These are phyloP conservation scores for Bertia moriformis DNA, from an alignment of 2,329 filamentous ascomycete species.

Conservation along the genomic window DNA sequence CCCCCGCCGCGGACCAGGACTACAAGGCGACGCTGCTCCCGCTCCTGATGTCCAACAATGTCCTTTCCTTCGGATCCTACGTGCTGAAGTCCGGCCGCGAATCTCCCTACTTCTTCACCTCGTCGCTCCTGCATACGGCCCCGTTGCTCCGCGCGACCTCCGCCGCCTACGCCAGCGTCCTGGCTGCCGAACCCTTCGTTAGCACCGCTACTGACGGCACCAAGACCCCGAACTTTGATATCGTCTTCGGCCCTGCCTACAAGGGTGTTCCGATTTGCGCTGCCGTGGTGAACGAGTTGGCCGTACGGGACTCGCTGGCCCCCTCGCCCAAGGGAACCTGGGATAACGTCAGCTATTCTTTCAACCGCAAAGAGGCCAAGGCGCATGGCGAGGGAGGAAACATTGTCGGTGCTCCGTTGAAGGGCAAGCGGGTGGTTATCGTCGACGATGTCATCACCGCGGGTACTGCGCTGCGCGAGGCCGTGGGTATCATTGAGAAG, in stretches of 20 bases:
- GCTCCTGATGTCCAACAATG: constrained; percentile 25
- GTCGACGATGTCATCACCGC: constrained; percentile 60
- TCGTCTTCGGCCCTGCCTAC: constrained; percentile 35
- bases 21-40: constrained; percentile 30
- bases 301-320: constrained; percentile 27
- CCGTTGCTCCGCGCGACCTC: constrained; percentile 38
- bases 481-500: constrained; percentile 43
- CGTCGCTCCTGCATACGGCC: constrained; percentile 44
- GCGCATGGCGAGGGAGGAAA: constrained; percentile 51
- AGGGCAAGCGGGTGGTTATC: constrained; percentile 47
- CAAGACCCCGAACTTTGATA: constrained; percentile 6
- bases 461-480: constrained; percentile 50
- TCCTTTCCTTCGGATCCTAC: constrained; percentile 36
- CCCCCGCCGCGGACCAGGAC: constrained; percentile 4
- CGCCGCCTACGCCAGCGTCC: constrained; percentile 36
- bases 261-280: constrained; percentile 50
- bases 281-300: constrained; percentile 37
- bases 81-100: constrained; percentile 48
- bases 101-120: constrained; percentile 58
- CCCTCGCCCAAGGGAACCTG: constrained; percentile 16
- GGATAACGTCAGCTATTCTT: constrained; percentile 42
- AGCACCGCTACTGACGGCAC: constrained; percentile 11
- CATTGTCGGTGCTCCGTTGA: constrained; percentile 46
- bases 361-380: constrained; percentile 55
- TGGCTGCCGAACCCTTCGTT: constrained; percentile 29